Percentiles rank a stretch among this genome's conserved stretches.
These are phyloP conservation scores for Pouteria campechiana DNA, from an alignment of 179 eudicot genomes.

Conservation along the genomic window DNA sequence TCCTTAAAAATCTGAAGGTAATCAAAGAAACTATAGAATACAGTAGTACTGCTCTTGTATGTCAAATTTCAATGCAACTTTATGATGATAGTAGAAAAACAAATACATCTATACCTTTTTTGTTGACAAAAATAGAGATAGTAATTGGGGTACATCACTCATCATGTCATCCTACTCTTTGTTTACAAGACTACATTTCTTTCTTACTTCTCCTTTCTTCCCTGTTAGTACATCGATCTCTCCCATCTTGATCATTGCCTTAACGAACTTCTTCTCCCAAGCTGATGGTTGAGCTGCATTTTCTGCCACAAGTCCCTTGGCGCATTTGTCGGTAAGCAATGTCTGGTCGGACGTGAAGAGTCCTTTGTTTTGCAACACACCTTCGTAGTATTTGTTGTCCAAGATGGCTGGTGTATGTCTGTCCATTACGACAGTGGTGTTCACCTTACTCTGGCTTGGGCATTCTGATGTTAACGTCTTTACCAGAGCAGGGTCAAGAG, in stretches of 20 bases:
- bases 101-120: too few species aligned
- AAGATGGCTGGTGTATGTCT: neutral
- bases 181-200: neutral
- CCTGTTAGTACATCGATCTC: neutral
- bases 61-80: too few species aligned
- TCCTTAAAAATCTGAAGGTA: too few species aligned
- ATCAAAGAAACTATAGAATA: too few species aligned
- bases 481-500: conserved; percentile 1
- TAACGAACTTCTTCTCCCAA: conserved; percentile 1
- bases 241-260: neutral
- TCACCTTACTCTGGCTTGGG: conserved; percentile 16
- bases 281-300: neutral
- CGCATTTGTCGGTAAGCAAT: neutral
- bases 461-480: conserved; percentile 12
- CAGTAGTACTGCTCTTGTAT: too few species aligned
- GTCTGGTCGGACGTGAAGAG: neutral
- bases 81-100: too few species aligned
- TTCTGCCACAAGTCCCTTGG: neutral
- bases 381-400: neutral
- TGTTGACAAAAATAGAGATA: too few species aligned
- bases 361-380: neutral
- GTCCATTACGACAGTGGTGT: conserved; percentile 9
- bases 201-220: neutral
- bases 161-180: too few species aligned
- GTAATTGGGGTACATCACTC: too few species aligned